Base-by-base conservation (phyloP, 148 eudicot genomes). In the Nyssa sinensis region DNA sequence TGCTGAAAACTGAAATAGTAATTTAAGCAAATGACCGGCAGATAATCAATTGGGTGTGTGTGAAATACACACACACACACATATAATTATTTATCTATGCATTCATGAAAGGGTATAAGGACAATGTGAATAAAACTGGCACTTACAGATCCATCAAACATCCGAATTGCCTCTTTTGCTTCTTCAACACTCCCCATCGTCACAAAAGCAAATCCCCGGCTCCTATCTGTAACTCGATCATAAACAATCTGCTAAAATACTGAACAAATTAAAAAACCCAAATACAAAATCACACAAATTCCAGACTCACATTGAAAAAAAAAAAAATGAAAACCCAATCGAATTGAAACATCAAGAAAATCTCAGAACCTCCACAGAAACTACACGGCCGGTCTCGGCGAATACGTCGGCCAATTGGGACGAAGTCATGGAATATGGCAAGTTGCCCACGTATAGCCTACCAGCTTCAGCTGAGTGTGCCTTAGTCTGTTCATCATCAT, bases 71-170 rank as follows among this genome's bases (percentile, higher is more conserved):
- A 73, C 13, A n/a, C 27, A 32, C 21, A 47, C 23, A 29, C 17
- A 51, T 28, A 21, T 24, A 65, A n/a, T 29, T n/a, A 64, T 29
- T 16, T 8, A 49, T 23, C 3, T 8, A 70, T 37, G 67, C 58
- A 71, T 51, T n/a, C 61, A 49, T 14, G 23, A 5, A 44, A 34
- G n/a, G n/a, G n/a, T n/a, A n/a, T n/a, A n/a, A n/a, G n/a, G n/a
- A n/a, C n/a, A n/a, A n/a, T n/a, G n/a, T 31, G 67, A 75, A 57
- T 7, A 31, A 16, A 57, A n/a, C 4, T 2, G 57, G 78, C 30
- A 83, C 98, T 90, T 90, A 94, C 98, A 79, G 93, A 79, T 73
- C 91, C 95, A 81, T 92, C 86, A 74, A 86, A 92, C 94, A 92
- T 81, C 31, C 88, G 87, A 76, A 94, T 88, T 11, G 93, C 97